These are phyloP conservation scores for Metschnikowia borealis DNA, from an alignment of 805 yeast species.

Conservation along the genomic window DNA sequence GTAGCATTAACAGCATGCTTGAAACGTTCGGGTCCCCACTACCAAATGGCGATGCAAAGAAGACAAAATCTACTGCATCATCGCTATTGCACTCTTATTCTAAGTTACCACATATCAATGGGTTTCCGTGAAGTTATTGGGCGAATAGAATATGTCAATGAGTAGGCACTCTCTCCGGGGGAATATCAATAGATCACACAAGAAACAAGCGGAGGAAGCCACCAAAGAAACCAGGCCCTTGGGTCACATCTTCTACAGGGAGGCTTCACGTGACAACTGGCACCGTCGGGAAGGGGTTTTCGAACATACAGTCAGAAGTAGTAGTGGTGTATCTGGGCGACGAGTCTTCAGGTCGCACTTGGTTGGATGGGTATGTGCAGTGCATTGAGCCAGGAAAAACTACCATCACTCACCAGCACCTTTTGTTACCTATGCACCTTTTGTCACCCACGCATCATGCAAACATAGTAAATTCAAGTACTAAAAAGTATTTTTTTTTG, in stretches of 20 bases:
- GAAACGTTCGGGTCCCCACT: slow-evolving; percentile 20
- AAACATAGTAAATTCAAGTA: too few relatives aligned
- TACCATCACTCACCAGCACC: too few relatives aligned
- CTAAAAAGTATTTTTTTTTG: too few relatives aligned
- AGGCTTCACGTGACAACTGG: too few relatives aligned
- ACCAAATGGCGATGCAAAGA: slow-evolving; percentile 22
- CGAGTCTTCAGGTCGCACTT: slow-evolving; percentile 11
- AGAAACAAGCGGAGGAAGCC: not conserved
- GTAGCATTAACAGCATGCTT: slow-evolving; percentile 41
- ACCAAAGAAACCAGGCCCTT: too few relatives aligned
- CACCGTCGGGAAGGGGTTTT: not conserved
- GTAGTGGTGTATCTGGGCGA: not conserved
- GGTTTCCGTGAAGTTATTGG: too few relatives aligned
- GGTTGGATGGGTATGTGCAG: slow-evolving; percentile 13
- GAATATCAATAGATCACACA: too few relatives aligned
- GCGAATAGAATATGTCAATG: too few relatives aligned
- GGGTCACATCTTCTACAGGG: too few relatives aligned
- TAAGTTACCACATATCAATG: slow-evolving; percentile 44
- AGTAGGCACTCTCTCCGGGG: too few relatives aligned
- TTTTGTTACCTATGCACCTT: too few relatives aligned
- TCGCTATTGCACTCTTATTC: slow-evolving; percentile 48
- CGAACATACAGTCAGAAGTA: slow-evolving; percentile 2
- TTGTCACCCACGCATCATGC: too few relatives aligned
- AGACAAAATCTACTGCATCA: slow-evolving; percentile 32
- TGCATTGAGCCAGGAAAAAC: not conserved